Conservation (phyloP, 495 filamentous ascomycete genomes). For the Amniculicola lignicola region DNA sequence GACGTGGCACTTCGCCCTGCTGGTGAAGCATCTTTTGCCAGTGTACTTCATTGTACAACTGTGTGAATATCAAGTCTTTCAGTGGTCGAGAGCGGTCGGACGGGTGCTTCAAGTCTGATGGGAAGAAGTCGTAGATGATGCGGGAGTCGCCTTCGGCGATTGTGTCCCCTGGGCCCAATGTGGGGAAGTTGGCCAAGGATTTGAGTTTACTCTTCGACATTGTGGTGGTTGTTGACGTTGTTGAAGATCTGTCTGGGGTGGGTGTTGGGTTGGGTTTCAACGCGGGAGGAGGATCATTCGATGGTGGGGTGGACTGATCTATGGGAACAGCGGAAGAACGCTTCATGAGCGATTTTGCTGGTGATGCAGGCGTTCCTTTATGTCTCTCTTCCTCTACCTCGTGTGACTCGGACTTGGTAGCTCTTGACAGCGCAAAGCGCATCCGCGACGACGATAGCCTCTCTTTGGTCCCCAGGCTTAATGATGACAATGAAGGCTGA, state of each 20-base stretch:
- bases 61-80: constrained; percentile 57
- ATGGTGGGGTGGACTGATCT: too few relatives aligned
- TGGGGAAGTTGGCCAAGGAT: constrained; percentile 35
- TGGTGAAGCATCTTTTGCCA: constrained; percentile 95
- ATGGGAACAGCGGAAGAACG: background rate
- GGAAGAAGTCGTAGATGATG: constrained; percentile 68
- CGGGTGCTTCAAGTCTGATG: constrained; percentile 16
- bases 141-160: constrained; percentile 78
- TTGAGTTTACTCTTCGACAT: constrained; percentile 21
- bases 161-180: constrained; percentile 43
- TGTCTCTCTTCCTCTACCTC: too few relatives aligned
- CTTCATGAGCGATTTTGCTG: constrained; percentile 16
- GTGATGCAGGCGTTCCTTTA: too few relatives aligned
- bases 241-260: background rate
- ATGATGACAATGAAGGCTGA: constrained; percentile 20
- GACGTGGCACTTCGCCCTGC: constrained; percentile 84
- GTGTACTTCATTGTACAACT: constrained; percentile 67
- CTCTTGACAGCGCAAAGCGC: constrained; percentile 4
- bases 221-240: background rate
- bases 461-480: constrained; percentile 7
- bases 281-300: background rate
- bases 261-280: background rate
- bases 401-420: constrained; percentile 14
- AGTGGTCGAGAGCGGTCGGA: constrained; percentile 20
- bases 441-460: constrained; percentile 17